Percentiles rank a stretch among this genome's conserved stretches.
phyloP scores from a whole-genome alignment of 1,284 basidiomycete genomes.

The Ceratobasidium sp. region DNA sequence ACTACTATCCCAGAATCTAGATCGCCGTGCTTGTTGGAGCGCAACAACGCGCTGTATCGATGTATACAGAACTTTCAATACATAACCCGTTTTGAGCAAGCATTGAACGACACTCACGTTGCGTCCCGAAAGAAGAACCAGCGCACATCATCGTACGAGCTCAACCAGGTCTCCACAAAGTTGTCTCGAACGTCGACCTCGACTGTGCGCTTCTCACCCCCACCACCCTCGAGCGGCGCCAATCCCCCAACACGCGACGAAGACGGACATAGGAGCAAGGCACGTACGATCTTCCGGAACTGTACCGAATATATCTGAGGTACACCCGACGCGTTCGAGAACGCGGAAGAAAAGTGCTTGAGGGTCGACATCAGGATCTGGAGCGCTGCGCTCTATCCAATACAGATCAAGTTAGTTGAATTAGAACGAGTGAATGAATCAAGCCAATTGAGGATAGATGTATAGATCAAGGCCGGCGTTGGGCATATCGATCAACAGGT shows the following conservation, averaged over 20 bases:
- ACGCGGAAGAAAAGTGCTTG: conserved; percentile 75
- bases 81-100: no score
- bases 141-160: conserved; percentile 87
- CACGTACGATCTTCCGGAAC: conserved; percentile 72
- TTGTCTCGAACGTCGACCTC: conserved; percentile 69
- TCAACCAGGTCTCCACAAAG: conserved; percentile 77
- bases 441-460: not conserved
- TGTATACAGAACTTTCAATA: not conserved
- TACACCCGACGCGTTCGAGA: conserved; percentile 59
- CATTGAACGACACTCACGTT: conserved; percentile 63
- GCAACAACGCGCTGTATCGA: conserved; percentile 28
- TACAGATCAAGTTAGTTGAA: conserved; percentile 24
- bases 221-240: conserved; percentile 41
- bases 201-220: conserved; percentile 52
- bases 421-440: not conserved
- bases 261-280: conserved; percentile 69
- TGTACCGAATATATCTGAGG: conserved; percentile 76
- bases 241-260: conserved; percentile 57
- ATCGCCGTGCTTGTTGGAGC: conserved; percentile 5
- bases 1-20: conserved; percentile 55
- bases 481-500: not conserved
- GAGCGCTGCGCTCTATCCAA: conserved; percentile 72
- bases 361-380: conserved; percentile 84
- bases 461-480: not conserved
- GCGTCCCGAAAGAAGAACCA: conserved; percentile 93